Evolutionary conservation across 805 yeast genomes (phyloP).

Genomic region (Cyberlindnera xylosilytica): DNA sequence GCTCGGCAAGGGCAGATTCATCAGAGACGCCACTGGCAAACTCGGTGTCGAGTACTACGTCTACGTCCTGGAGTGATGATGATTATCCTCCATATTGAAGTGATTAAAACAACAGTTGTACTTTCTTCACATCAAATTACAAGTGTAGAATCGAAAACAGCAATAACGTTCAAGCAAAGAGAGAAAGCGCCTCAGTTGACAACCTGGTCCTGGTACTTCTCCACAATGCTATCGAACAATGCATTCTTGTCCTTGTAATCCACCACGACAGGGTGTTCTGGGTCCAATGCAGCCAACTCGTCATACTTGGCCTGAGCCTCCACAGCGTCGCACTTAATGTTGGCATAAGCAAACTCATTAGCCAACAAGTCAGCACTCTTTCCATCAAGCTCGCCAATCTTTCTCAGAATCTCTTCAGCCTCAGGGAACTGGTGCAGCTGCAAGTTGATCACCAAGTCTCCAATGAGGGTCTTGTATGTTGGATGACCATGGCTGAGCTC

Average conservation of each 20-base stretch:
- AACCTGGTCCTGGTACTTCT: constrained; percentile 43
- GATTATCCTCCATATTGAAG: no score
- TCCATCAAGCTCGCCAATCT: constrained; percentile 33
- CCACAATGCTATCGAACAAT: constrained; percentile 67
- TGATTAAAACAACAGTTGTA: no score
- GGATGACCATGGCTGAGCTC: constrained; percentile 66
- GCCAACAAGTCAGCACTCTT: constrained; percentile 51
- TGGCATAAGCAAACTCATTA: constrained; percentile 60
- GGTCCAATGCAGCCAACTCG: constrained; percentile 44
- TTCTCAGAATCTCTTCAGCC: constrained; percentile 58
- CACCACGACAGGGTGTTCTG: constrained; percentile 53
- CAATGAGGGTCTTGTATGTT: constrained; percentile 47
- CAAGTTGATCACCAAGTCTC: constrained; percentile 71
- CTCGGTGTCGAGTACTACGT: constrained; percentile 55
- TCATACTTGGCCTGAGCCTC: constrained; percentile 38
- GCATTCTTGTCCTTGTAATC: constrained; percentile 61
- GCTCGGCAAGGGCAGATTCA: constrained; percentile 58
- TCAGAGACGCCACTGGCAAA: constrained; percentile 42
- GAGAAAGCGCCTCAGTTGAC: constrained; percentile 2
- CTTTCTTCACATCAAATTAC: background rate
- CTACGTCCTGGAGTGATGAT: constrained; percentile 25
- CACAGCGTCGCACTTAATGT: constrained; percentile 45
- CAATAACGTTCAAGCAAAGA: no score
- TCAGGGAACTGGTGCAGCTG: constrained; percentile 81
- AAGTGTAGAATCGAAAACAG: no score